Base-by-base conservation (phyloP, 176 grass and related monocot species). In the Avena insularis region DNA sequence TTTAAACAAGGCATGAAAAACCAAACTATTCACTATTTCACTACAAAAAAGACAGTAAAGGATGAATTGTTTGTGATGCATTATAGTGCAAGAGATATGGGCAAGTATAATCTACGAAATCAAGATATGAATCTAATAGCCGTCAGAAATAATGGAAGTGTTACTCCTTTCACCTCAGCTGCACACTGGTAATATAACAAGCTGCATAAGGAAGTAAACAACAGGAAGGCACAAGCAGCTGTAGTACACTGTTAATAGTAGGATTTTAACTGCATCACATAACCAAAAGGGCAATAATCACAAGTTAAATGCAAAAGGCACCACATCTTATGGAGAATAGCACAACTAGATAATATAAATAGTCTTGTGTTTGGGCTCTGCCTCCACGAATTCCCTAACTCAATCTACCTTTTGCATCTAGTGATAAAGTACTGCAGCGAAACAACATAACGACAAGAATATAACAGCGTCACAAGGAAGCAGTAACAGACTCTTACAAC, bases 241-340 rank as follows among this genome's bases (percentile, higher is more conserved):
- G 40, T 16, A 66, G 54, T 17, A 71, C 64, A 67, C 5, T 67
- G 2, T 0, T 67, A 73, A n/a, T 68, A 47, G 19, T 6, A 63
- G 55, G 11, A 80, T 56, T 78, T 85, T 12, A 71, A 64, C 71
- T 70, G 61, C 69, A 62, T 70, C 17, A 14, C 36, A 46, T 2
- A 58, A 77, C 63, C 19, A 77, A 91, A 80, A 35, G 35, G 31
- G 31, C 60, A 47, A 85, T 87, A 47, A 85, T 87, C 59, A 80
- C 86, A 78, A 60, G 81, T 87, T 60, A 84, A 25, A 83, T 83
- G 56, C 10, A 62, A 75, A 73, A 31, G 15, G 45, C 2, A 8
- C 59, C 78, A 10, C 67, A 59, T 75, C 23, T 75, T 35, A 50
- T 35, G 11, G 82, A 79, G 59, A 69, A 78, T 51, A 79, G 49